Conservation (phyloP, 345 rosid genomes). For the Gossypium raimondii region DNA sequence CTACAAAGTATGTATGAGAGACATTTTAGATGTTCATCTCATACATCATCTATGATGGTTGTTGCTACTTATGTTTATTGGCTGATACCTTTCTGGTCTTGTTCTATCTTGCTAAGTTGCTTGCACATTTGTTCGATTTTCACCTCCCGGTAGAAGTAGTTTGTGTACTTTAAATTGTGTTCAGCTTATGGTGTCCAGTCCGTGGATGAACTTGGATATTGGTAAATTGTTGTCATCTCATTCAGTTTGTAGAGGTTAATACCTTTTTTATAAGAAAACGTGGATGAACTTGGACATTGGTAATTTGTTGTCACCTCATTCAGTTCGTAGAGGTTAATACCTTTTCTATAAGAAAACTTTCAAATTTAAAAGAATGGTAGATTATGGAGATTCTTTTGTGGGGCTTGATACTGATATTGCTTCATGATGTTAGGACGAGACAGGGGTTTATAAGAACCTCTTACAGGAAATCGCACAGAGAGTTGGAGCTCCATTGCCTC, state of each 20-base stretch:
- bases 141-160: neutral
- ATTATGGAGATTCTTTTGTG: neutral
- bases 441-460: conserved; percentile 93
- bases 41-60: neutral
- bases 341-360: neutral
- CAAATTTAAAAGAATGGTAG: neutral
- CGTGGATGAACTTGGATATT: neutral
- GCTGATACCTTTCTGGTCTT: neutral
- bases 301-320: neutral
- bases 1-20: neutral
- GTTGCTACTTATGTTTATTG: neutral
- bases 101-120: neutral
- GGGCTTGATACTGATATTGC: conserved; percentile 16
- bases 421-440: conserved; percentile 69
- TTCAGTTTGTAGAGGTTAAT: neutral
- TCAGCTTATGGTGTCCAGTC: neutral
- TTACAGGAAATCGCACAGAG: conserved; percentile 94
- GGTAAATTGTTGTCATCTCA: neutral
- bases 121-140: neutral
- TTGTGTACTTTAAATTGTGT: neutral
- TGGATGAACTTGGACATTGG: neutral
- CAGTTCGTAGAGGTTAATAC: neutral
- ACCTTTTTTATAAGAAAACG: neutral
- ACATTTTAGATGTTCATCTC: neutral
- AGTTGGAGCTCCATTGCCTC: conserved; percentile 93